These are phyloP conservation scores for Rhodomyrtus tomentosa DNA, from an alignment of 345 rosid species.

Conservation along the genomic window DNA sequence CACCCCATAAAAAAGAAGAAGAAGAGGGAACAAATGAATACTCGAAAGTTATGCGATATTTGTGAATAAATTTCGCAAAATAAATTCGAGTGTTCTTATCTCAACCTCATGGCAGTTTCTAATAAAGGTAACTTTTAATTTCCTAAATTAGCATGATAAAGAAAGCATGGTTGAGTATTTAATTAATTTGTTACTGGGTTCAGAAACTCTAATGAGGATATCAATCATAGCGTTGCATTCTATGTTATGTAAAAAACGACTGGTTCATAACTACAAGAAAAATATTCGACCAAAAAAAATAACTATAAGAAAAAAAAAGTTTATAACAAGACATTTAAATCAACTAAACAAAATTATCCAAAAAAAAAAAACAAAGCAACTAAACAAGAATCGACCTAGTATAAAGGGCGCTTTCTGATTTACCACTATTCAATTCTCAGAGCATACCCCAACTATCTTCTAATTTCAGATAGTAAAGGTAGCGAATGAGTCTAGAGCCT, in stretches of 20 bases:
- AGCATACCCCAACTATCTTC: not conserved
- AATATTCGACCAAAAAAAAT: no score
- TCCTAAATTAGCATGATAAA: not conserved
- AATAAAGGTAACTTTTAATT: not conserved
- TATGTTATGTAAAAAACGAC: not conserved
- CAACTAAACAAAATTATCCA: not conserved
- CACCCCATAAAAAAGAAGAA: not conserved
- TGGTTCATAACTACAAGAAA: not conserved
- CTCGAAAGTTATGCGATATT: not conserved
- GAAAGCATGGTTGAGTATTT: not conserved
- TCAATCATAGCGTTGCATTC: not conserved
- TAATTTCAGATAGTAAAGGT: no score
- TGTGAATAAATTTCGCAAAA: not conserved
- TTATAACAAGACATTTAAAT: not conserved
- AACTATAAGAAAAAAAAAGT: no score
- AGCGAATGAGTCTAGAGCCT: no score
- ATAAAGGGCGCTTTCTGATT: not conserved
- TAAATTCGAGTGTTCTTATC: not conserved
- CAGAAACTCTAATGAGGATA: not conserved
- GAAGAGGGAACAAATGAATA: not conserved
- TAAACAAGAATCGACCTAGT: not conserved
- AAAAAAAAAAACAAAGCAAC: not conserved
- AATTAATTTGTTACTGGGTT: not conserved
- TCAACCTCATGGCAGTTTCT: not conserved
- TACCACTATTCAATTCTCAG: not conserved